Conservation (phyloP, 1,139 yeast species). For the Kodamaea fungicola region DNA sequence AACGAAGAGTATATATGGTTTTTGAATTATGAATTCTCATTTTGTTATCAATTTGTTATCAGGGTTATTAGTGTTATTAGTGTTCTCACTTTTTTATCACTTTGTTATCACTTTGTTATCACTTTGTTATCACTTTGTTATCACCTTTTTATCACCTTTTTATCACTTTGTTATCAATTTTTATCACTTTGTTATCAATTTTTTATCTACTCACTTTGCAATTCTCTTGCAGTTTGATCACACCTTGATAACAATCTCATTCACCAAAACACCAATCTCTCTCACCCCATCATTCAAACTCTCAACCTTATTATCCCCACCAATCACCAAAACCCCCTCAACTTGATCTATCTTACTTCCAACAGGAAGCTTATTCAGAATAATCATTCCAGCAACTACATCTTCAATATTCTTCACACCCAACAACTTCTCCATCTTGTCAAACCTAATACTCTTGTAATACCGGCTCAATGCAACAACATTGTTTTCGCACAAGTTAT, state of each 20-base stretch:
- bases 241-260: constrained; percentile 11
- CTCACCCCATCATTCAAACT: constrained; percentile 20
- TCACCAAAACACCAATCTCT: constrained; percentile 21
- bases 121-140: too few species aligned
- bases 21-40: too few species aligned
- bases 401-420: constrained; percentile 19
- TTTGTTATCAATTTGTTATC: too few species aligned
- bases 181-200: too few species aligned
- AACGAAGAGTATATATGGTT: too few species aligned
- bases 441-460: constrained; percentile 24
- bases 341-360: constrained; percentile 34
- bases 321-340: constrained; percentile 23
- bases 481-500: constrained; percentile 30
- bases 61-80: too few species aligned
- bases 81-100: too few species aligned
- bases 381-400: constrained; percentile 32
- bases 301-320: constrained; percentile 11
- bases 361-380: constrained; percentile 28
- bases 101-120: too few species aligned
- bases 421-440: constrained; percentile 16
- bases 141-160: too few species aligned
- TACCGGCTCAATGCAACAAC: constrained; percentile 26
- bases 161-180: too few species aligned
- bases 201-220: too few species aligned
- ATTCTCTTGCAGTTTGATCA: too few species aligned